Conservation (phyloP, 1,139 yeast genomes). For the Sugiyamaella novakii region DNA sequence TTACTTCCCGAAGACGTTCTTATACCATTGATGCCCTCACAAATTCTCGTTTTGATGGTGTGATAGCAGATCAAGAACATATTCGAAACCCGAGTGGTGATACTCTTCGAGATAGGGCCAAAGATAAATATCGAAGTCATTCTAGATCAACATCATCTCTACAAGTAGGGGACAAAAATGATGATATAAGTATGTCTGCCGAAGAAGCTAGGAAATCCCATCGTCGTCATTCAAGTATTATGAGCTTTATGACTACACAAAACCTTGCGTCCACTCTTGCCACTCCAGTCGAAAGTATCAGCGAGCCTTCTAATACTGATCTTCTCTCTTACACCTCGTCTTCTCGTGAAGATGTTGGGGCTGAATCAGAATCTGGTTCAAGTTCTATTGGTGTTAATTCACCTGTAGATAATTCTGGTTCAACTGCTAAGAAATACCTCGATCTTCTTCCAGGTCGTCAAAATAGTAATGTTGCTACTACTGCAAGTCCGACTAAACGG, state of each 20-base stretch:
- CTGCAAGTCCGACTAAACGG: constrained; percentile 20
- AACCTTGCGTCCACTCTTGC: constrained; percentile 17
- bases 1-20: constrained; percentile 11
- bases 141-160: constrained; percentile 28
- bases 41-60: constrained; percentile 3
- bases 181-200: constrained; percentile 16
- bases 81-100: constrained; percentile 29
- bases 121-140: constrained; percentile 23
- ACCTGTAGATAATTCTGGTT: constrained; percentile 1
- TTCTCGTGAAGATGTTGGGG: constrained; percentile 8
- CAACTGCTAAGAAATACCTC: constrained; percentile 20
- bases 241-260: constrained; percentile 24
- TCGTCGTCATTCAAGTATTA: constrained; percentile 30
- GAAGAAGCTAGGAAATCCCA: constrained; percentile 25
- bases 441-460: constrained; percentile 17
- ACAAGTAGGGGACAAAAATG: constrained; percentile 15
- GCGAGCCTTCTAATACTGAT: not conserved
- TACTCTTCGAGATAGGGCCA: constrained; percentile 28
- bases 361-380: constrained; percentile 7
- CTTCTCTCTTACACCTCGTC: constrained; percentile 4
- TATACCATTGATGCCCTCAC: constrained; percentile 15
- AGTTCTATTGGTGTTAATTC: constrained; percentile 3
- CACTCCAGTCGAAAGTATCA: constrained; percentile 2
- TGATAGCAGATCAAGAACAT: constrained; percentile 20
- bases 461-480: not conserved